These are phyloP conservation scores for Solanum corneliomulleri DNA, from an alignment of 257 asterid genomes.

Conservation along the genomic window DNA sequence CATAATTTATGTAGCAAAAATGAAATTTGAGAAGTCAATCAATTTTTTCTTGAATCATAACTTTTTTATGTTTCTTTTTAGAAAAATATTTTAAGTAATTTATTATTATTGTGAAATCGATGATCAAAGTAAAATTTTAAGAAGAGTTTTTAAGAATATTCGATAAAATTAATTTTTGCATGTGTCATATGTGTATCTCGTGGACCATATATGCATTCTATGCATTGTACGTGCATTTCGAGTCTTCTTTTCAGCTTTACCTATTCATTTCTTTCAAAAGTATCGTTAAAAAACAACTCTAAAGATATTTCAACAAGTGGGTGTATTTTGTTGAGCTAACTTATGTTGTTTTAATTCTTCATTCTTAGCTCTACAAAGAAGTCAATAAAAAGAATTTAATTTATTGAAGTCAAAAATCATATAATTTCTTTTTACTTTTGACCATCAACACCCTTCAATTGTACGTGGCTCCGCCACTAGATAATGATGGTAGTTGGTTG, in stretches of 20 bases:
- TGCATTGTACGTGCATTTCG: neutral
- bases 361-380: neutral
- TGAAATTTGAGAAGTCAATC: neutral
- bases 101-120: no score
- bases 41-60: neutral
- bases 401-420: no score
- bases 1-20: no score
- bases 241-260: neutral
- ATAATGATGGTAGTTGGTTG: no score
- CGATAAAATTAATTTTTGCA: neutral
- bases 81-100: no score
- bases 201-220: neutral
- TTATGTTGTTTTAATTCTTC: no score
- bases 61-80: no score
- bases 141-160: neutral
- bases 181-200: neutral
- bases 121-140: neutral
- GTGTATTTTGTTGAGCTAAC: neutral
- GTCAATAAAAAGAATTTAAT: neutral
- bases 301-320: neutral
- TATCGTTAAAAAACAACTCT: neutral
- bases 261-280: neutral
- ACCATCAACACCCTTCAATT: no score
- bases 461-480: accelerated
- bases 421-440: no score